Evolutionary conservation across 768 basidiomycete species (phyloP), one percentile per base, ranked within the genome.

Genomic region (Terana coerulea): DNA sequence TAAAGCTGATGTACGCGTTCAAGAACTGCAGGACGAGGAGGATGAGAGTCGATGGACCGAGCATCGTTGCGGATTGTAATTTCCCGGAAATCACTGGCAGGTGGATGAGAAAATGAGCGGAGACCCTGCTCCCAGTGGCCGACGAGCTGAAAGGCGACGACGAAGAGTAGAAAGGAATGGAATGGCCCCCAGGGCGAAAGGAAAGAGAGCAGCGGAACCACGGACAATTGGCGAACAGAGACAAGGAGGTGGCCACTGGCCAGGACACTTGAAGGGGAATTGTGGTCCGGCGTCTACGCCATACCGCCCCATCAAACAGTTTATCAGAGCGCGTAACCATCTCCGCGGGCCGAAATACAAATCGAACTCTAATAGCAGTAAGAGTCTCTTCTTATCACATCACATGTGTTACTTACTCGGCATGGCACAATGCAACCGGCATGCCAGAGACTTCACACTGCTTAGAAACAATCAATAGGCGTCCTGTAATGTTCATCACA

Each of bases 91-190:
- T 53, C 54, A 53, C 43, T 47, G 51, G 50, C 34, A 44, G 50
- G 49, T 42, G 55, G 54, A 45, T n/a, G 31, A 15, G n/a, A 58
- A 49, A 57, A 61, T n/a, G 52, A 67, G 54, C 44, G 64, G 63
- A 72, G 72, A 66, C 63, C 72, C 69, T 59, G 72, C 72, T 72
- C 72, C 71, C 62, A 51, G 41, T 55, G 58, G 53, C 51, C 48
- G 65, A 57, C 54, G 56, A 60, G 56, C 56, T 57, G 52, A 56
- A 52, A 25, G 48, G 42, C 54, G 58, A 60, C 60, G 59, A 55
- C 53, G 58, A 63, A 58, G 49, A 51, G 51, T 53, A 59, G 36
- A 57, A 62, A 59, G 42, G 40, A 59, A 62, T 49, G 50, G 57
- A 59, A 49, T 60, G 56, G 67, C 71, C 73, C 65, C 67, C 67